A percentile compares a stretch with the other conserved stretches of the same genome.
Conservation (phyloP, 2,329 filamentous ascomycete genomes). For the Colletotrichum plurivorum region DNA sequence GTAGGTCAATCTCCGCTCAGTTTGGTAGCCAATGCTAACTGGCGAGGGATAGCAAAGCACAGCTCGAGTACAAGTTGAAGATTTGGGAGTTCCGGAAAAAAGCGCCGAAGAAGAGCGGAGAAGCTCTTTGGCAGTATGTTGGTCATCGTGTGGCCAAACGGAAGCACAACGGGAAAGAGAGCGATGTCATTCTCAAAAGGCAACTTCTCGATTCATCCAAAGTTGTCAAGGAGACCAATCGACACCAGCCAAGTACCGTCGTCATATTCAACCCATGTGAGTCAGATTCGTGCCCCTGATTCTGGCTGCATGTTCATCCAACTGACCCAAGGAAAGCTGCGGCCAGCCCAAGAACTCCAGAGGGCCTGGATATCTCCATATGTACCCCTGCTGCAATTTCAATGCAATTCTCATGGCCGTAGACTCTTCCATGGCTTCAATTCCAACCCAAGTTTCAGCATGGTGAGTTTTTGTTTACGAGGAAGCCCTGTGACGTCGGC, state of each 20-base stretch:
- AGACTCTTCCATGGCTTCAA: constrained; percentile 6
- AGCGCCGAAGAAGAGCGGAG: background rate
- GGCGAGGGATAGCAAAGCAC: background rate
- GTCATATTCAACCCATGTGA: background rate
- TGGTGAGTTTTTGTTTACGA: background rate
- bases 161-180: background rate
- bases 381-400: constrained; percentile 4
- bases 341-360: constrained; percentile 2
- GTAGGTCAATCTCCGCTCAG: background rate
- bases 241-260: background rate
- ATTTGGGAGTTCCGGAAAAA: constrained; percentile 5
- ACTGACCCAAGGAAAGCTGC: background rate
- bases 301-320: background rate
- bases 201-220: background rate
- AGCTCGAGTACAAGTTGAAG: constrained; percentile 29
- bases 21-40: background rate
- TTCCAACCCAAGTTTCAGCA: background rate
- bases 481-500: background rate
- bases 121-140: background rate
- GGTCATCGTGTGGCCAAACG: background rate
- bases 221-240: background rate
- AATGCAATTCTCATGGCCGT: constrained; percentile 6
- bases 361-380: background rate
- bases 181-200: background rate
- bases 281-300: background rate